phyloP scores from a whole-genome alignment of 257 asterid species.

The Solanum sparsipilum region DNA sequence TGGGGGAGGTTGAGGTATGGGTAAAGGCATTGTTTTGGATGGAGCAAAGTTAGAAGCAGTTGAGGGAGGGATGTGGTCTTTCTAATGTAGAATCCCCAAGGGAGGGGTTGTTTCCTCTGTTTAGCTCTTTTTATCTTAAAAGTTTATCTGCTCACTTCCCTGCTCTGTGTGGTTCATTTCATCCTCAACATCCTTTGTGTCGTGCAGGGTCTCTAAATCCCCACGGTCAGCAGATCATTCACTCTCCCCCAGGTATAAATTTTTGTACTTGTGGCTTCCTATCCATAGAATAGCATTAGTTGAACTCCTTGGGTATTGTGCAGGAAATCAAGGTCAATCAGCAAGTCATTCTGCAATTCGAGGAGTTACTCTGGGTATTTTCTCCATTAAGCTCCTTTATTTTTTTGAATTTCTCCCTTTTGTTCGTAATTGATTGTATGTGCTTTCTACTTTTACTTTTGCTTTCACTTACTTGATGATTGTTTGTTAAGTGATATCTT shows the following conservation, averaged over 20 bases:
- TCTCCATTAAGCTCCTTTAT: background rate
- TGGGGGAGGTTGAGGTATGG: background rate
- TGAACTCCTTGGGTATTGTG: slow-evolving; percentile 19
- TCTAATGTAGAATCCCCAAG: background rate
- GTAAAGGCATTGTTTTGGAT: background rate
- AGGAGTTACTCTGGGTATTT: slow-evolving; percentile 42
- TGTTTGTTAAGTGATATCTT: background rate
- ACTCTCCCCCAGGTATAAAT: slow-evolving; percentile 41
- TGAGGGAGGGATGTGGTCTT: background rate
- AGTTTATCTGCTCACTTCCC: background rate
- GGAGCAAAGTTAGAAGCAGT: background rate
- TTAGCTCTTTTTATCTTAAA: background rate
- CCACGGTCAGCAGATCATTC: slow-evolving; percentile 50
- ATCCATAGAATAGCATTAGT: background rate
- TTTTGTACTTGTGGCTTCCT: background rate
- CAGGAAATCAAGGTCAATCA: slow-evolving; percentile 34
- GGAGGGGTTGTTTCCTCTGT: background rate
- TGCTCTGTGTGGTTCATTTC: background rate
- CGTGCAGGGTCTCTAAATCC: slow-evolving; percentile 50
- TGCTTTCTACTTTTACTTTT: background rate
- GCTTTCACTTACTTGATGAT: background rate
- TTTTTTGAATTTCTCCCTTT: background rate
- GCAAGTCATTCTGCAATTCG: slow-evolving; percentile 42
- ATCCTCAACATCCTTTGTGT: background rate
- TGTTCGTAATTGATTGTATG: background rate